phyloP scores from a whole-genome alignment of 2,329 filamentous ascomycete species.

The Annulohypoxylon truncatum region DNA sequence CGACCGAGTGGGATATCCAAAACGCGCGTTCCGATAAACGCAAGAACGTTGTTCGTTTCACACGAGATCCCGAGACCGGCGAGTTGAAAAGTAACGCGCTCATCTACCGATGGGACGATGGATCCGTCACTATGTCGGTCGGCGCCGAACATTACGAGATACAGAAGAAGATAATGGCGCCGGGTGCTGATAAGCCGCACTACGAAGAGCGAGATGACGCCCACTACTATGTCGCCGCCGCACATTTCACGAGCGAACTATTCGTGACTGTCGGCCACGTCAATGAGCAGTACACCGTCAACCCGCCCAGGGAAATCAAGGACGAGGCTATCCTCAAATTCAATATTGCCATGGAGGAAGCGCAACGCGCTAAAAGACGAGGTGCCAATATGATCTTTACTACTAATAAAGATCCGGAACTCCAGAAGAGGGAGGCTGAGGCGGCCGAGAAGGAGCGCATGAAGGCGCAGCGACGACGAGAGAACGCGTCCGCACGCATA shows the following conservation, averaged over 20 bases:
- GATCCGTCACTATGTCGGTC: conserved; percentile 79
- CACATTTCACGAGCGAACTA: conserved; percentile 74
- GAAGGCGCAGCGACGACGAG: conserved; percentile 72
- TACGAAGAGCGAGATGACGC: conserved; percentile 77
- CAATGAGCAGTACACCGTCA: conserved; percentile 76
- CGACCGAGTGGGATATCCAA: conserved; percentile 65
- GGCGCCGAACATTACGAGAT: conserved; percentile 82
- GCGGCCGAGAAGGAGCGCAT: conserved; percentile 78
- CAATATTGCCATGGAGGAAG: conserved; percentile 73
- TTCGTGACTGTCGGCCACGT: conserved; percentile 81
- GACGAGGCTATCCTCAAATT: conserved; percentile 78
- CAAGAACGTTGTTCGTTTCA: conserved; percentile 75
- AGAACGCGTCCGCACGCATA: conserved; percentile 74
- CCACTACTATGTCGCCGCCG: conserved; percentile 80
- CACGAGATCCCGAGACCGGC: conserved; percentile 72
- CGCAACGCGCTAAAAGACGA: conserved; percentile 65
- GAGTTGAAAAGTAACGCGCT: conserved; percentile 80
- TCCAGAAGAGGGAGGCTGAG: conserved; percentile 79
- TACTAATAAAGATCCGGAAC: conserved; percentile 78
- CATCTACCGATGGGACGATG: conserved; percentile 82
- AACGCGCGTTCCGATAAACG: conserved; percentile 67
- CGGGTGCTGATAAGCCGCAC: conserved; percentile 69
- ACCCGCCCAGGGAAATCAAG: conserved; percentile 73
- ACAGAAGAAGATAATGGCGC: conserved; percentile 75
- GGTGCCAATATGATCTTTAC: conserved; percentile 74